Percentiles rank a stretch among this genome's conserved stretches.
These are phyloP conservation scores for Colletotrichum incanum DNA, from an alignment of 2,329 filamentous ascomycete genomes.

Conservation along the genomic window DNA sequence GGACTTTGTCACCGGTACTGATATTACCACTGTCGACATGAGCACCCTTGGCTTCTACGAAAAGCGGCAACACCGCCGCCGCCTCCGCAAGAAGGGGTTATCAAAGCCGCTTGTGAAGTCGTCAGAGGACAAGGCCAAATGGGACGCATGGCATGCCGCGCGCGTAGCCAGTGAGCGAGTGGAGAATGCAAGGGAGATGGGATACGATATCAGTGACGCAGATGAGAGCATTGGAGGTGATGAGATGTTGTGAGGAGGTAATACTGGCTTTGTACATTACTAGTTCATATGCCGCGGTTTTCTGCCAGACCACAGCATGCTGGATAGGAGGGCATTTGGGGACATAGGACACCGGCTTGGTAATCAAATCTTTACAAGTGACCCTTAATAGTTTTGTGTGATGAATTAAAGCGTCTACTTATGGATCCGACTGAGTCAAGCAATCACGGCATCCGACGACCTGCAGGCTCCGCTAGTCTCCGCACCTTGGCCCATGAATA, in stretches of 20 bases:
- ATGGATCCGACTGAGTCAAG: background rate
- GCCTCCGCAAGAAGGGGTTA: constrained; percentile 65
- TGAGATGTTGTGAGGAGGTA: constrained; percentile 46
- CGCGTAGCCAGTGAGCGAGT: constrained; percentile 59
- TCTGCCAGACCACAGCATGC: constrained; percentile 10
- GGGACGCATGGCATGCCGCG: constrained; percentile 62
- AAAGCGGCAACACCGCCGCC: constrained; percentile 65
- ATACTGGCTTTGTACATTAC: constrained; percentile 22
- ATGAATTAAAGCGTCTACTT: background rate
- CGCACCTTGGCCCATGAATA: background rate
- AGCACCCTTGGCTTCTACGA: constrained; percentile 62
- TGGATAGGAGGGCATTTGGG: constrained; percentile 32
- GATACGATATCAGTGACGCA: constrained; percentile 55
- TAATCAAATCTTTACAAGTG: constrained; percentile 18
- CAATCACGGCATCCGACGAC: background rate
- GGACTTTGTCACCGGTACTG: constrained; percentile 62
- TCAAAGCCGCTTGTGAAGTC: constrained; percentile 54
- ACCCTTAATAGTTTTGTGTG: background rate
- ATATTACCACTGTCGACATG: constrained; percentile 62
- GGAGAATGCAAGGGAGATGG: constrained; percentile 57
- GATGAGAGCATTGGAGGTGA: constrained; percentile 55
- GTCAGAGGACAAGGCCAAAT: constrained; percentile 59
- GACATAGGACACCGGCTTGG: background rate
- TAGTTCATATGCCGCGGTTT: constrained; percentile 11
- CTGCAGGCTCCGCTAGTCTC: background rate